Evolutionary conservation across 495 filamentous ascomycete genomes (phyloP).

Genomic region (Aspergillus carlsbadensis): DNA sequence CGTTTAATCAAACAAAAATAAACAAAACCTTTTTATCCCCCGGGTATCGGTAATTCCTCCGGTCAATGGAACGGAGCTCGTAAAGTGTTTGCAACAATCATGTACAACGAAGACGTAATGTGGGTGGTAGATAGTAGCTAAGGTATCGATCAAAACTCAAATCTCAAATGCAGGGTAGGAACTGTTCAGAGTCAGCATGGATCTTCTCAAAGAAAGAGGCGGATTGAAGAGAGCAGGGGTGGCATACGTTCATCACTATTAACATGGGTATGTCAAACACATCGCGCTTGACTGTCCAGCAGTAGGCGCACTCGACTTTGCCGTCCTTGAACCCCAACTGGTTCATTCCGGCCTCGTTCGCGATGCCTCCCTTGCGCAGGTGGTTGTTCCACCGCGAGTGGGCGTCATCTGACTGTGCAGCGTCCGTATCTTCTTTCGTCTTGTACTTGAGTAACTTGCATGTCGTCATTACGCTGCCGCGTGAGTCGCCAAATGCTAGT

Average conservation of each 20-base stretch:
- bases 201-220: too few species aligned
- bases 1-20: not conserved
- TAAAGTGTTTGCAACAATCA: not conserved
- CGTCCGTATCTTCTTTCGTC: slow-evolving; percentile 63
- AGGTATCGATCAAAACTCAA: not conserved
- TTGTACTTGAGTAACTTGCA: slow-evolving; percentile 91
- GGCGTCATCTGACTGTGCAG: slow-evolving; percentile 38
- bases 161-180: slow-evolving; percentile 48
- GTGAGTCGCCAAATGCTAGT: slow-evolving; percentile 84
- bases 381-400: slow-evolving; percentile 45
- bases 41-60: slow-evolving; percentile 3
- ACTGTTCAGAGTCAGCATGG: too few species aligned
- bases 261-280: slow-evolving; percentile 99
- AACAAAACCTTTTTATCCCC: slow-evolving; percentile 1
- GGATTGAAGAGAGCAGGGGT: not conserved
- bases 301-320: slow-evolving; percentile 90
- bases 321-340: slow-evolving; percentile 79
- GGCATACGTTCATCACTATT: slow-evolving; percentile 92
- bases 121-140: too few species aligned
- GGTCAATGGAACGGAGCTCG: not conserved
- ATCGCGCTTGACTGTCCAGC: slow-evolving; percentile 95
- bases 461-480: slow-evolving; percentile 75
- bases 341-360: slow-evolving; percentile 72
- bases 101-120: slow-evolving; percentile 1
- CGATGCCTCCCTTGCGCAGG: slow-evolving; percentile 56